Base-by-base conservation (phyloP, 2,329 filamentous ascomycete species). In the Penicillium sumatraense region DNA sequence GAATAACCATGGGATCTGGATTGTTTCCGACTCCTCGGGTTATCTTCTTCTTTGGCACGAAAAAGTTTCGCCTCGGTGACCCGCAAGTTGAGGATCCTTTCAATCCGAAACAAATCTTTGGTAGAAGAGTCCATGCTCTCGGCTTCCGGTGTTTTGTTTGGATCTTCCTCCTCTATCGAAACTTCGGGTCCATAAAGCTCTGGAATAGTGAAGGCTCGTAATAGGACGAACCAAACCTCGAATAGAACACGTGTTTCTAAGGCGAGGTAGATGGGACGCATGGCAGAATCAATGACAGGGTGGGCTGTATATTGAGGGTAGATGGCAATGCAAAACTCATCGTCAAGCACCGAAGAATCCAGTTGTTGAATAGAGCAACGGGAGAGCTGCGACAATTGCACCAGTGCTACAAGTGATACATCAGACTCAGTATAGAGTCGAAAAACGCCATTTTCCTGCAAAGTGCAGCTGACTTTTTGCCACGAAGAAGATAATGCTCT, bases 371-470 rank as follows among this genome's bases (percentile, higher is more conserved):
- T 88, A 8, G 93, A 91, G 71, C 89, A 95, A 51, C 95, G 86
- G 16, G 92, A 95, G 7, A 99, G 81, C 66, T 96, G 91, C 11
- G 91, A 90, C 5, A 99, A 81, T 66, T 96, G 91, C 49, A 98
- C 89, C 44, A 92, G 85, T 24, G 90, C 89, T 14, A 98, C 81
- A 8, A 96, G 81, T 0, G 87, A 86, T 44, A 89, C 87, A 63
- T 96, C 93, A 52, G 89, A 88, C 66, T 97, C 93, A 1, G 89
- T 89, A 72, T 95, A 88, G 10, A 99, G 83, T 68, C 93, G 96
- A 70, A 99, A 88, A 69, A 96, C 91, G 54, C 95, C 95, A 65
- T 96, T 96, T 69, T 98, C 95, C 63, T 96, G 90, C 21, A 99
- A 80, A 16, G 95, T 96, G 73, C 93, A 97, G 26, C 92, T 97